These are phyloP conservation scores for Trichomonas tenax DNA, from an alignment of 208 protist genomes.

Conservation along the genomic window DNA sequence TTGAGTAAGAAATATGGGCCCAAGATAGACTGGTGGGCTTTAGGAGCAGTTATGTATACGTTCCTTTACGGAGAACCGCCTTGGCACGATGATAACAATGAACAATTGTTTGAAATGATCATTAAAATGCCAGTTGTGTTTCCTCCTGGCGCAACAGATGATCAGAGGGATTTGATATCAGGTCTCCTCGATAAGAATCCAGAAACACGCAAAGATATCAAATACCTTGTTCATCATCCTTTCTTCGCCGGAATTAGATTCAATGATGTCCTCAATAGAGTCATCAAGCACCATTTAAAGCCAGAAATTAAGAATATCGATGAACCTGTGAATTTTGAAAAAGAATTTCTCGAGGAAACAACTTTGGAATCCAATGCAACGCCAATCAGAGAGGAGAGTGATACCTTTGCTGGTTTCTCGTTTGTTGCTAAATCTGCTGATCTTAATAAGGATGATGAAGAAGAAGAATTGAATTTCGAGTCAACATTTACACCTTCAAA, in stretches of 20 bases:
- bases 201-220: neutral
- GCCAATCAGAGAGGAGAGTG: too few relatives aligned
- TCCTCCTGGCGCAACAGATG: neutral
- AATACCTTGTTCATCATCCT: neutral
- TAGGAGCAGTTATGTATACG: neutral
- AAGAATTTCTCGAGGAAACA: too few relatives aligned
- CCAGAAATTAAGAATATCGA: neutral
- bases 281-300: neutral
- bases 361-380: too few relatives aligned
- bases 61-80: neutral
- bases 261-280: neutral
- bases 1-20: neutral
- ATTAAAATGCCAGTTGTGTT: neutral
- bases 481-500: too few relatives aligned
- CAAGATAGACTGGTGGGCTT: neutral
- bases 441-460: too few relatives aligned
- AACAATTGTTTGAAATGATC: neutral
- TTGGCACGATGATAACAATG: neutral
- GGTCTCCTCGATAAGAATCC: neutral
- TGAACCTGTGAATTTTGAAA: too few relatives aligned
- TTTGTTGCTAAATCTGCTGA: too few relatives aligned
- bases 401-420: too few relatives aligned
- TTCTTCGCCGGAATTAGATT: neutral
- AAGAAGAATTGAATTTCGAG: too few relatives aligned
- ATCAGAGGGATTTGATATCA: neutral